Evolutionary conservation across 306 rosid species (phyloP).

Genomic region (Cyclanthera cordifolia): DNA sequence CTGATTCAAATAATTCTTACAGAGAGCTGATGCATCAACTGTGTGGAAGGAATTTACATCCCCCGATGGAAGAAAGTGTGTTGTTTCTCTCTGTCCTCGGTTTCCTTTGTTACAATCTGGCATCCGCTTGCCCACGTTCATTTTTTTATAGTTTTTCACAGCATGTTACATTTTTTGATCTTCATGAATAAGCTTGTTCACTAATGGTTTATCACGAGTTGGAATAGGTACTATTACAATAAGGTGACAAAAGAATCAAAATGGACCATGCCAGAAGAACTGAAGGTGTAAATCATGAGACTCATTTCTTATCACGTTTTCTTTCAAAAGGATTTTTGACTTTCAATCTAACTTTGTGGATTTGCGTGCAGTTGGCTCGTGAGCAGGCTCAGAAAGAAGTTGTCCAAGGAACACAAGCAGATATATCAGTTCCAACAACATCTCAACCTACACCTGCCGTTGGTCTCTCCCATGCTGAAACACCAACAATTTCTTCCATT

Average conservation of each 20-base stretch:
- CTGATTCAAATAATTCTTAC: conserved; percentile 30
- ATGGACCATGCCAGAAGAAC: conserved; percentile 96
- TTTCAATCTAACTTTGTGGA: conserved; percentile 18
- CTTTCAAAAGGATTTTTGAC: conserved; percentile 2
- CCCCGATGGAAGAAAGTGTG: conserved; percentile 90
- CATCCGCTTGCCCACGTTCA: neutral
- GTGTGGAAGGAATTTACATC: conserved; percentile 96
- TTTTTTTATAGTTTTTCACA: neutral
- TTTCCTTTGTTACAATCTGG: conserved; percentile 1
- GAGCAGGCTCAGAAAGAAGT: conserved; percentile 69
- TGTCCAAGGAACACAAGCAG: conserved; percentile 44
- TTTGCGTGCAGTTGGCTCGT: conserved; percentile 71
- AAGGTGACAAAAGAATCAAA: conserved; percentile 88
- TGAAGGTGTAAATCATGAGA: conserved; percentile 49
- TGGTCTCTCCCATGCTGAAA: conserved; percentile 29
- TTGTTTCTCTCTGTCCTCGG: conserved; percentile 14
- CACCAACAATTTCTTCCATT: conserved; percentile 33
- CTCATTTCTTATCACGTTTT: neutral
- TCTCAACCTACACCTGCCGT: conserved; percentile 30
- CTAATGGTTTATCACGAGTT: neutral
- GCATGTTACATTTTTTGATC: neutral
- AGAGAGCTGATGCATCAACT: conserved; percentile 99
- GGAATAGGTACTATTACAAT: conserved; percentile 76
- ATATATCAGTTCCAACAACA: conserved; percentile 22
- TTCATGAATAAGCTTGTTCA: conserved; percentile 1